These are phyloP conservation scores for Dendrobium officinale DNA, from an alignment of 106 monocot genomes.

Conservation along the genomic window DNA sequence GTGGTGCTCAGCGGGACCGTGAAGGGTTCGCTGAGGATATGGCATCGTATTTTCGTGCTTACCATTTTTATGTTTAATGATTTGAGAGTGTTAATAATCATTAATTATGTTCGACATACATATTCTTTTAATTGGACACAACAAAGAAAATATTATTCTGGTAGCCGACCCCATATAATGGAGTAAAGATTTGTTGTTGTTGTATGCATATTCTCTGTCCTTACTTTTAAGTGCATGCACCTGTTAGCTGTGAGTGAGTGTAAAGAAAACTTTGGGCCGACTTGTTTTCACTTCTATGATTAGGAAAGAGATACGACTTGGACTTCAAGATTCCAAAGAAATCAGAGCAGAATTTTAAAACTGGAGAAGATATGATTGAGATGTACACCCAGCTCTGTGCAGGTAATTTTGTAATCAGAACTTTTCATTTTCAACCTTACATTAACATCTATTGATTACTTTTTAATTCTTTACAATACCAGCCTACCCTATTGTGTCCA, in stretches of 20 bases:
- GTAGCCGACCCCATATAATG: too few relatives aligned
- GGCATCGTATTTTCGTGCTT: neutral
- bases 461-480: conserved; percentile 8
- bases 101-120: neutral
- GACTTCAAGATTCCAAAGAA: conserved; percentile 76
- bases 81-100: neutral
- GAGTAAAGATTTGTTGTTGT: too few relatives aligned
- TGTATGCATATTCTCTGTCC: neutral
- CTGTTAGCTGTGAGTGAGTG: neutral
- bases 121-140: too few relatives aligned
- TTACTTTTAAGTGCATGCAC: neutral
- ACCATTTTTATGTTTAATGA: neutral
- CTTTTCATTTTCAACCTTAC: neutral
- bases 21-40: neutral
- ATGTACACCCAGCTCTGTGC: conserved; percentile 73
- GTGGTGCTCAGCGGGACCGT: neutral
- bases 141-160: too few relatives aligned
- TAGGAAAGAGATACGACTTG: conserved; percentile 90
- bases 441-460: neutral
- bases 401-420: conserved; percentile 26
- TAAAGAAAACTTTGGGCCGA: neutral
- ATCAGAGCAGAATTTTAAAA: conserved; percentile 79
- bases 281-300: conserved; percentile 4
- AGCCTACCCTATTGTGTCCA: conserved; percentile 83
- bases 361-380: conserved; percentile 86